Percentiles rank a stretch among this genome's conserved stretches.
phyloP scores from a whole-genome alignment of 495 filamentous ascomycete species.

The Sporormia fimetaria region DNA sequence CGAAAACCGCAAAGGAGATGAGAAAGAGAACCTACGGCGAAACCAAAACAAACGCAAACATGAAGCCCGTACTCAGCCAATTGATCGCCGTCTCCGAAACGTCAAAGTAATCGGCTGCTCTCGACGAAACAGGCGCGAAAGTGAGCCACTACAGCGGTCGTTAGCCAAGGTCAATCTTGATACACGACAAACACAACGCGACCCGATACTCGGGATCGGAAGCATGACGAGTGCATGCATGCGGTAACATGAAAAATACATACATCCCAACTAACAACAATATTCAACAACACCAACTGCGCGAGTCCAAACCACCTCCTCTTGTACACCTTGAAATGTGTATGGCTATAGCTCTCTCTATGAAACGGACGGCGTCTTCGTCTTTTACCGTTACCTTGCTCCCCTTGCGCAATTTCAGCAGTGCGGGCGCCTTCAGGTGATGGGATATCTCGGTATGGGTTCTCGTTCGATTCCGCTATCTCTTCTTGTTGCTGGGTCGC shows the following conservation, averaged over 20 bases:
- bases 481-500: no score
- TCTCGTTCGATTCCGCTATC: no score
- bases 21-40: constrained; percentile 47
- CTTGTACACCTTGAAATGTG: constrained; percentile 68
- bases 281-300: constrained; percentile 77
- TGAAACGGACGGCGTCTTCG: no score
- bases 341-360: constrained; percentile 16
- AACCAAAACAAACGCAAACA: constrained; percentile 69
- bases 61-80: constrained; percentile 78
- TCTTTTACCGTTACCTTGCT: no score
- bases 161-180: constrained; percentile 1
- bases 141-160: constrained; percentile 63
- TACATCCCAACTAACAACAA: constrained; percentile 92
- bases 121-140: constrained; percentile 73
- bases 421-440: no score
- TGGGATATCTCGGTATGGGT: no score
- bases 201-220: no score
- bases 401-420: no score
- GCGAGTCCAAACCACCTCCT: constrained; percentile 78
- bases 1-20: background rate
- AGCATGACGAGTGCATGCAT: no score
- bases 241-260: constrained; percentile 36
- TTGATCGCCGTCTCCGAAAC: constrained; percentile 72
- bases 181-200: no score
- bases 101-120: constrained; percentile 62